Percentiles rank a stretch among this genome's conserved stretches.
These are phyloP conservation scores for Diplogelasinospora grovesii DNA, from an alignment of 495 filamentous ascomycete species.

Conservation along the genomic window DNA sequence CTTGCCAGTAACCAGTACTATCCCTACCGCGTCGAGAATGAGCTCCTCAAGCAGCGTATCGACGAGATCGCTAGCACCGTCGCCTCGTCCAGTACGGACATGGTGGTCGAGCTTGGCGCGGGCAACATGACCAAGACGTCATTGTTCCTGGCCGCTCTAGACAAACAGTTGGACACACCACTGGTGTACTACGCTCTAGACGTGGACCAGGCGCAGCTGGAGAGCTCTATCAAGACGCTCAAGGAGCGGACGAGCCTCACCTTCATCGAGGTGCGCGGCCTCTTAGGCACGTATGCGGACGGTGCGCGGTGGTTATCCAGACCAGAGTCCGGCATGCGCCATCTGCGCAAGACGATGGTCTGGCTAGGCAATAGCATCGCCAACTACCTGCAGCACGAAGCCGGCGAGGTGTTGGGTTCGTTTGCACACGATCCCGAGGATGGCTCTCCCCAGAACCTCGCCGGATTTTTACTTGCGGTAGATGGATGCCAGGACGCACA, in stretches of 20 bases:
- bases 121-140: conserved; percentile 12
- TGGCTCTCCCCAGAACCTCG: conserved; percentile 5
- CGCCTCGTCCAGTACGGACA: conserved; percentile 4
- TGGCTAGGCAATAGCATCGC: conserved; percentile 13
- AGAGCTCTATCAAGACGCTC: background rate
- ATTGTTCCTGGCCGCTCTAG: conserved; percentile 1
- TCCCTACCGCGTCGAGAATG: conserved; percentile 11
- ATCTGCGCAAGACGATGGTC: conserved; percentile 6
- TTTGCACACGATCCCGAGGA: conserved; percentile 1
- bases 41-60: background rate
- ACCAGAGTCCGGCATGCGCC: background rate
- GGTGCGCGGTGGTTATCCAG: conserved; percentile 5
- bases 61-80: conserved; percentile 3
- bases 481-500: conserved; percentile 10
- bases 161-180: background rate
- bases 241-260: background rate
- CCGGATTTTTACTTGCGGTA: conserved; percentile 5
- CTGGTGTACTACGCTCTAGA: conserved; percentile 13
- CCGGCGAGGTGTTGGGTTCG: conserved; percentile 1
- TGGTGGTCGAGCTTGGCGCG: conserved; percentile 12
- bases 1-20: conserved; percentile 6
- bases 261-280: conserved; percentile 4
- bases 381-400: conserved; percentile 6
- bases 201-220: conserved; percentile 7
- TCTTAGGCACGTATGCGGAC: conserved; percentile 12